These are phyloP conservation scores for Lavandula angustifolia DNA, from an alignment of 257 asterid genomes.

Conservation along the genomic window DNA sequence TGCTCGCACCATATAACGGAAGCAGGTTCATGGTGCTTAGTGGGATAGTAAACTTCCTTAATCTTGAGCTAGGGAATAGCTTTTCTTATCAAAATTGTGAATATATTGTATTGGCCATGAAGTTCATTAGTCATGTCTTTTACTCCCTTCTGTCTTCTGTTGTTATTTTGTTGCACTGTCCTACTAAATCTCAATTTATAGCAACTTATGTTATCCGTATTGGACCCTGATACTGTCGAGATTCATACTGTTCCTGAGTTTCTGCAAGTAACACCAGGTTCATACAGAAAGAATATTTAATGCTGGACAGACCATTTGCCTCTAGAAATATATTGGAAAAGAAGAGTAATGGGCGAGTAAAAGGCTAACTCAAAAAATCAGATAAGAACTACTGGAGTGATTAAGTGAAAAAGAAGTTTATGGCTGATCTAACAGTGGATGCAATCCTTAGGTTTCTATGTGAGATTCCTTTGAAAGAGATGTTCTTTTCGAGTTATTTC, in stretches of 20 bases:
- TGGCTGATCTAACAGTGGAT: background rate
- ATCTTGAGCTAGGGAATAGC: background rate
- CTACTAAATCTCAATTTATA: background rate
- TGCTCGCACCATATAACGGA: background rate
- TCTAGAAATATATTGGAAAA: background rate
- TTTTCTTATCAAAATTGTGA: background rate
- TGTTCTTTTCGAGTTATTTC: background rate
- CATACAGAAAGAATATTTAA: background rate
- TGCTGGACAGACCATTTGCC: background rate
- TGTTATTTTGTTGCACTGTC: constrained; percentile 10
- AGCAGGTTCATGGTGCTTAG: background rate
- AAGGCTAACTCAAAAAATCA: background rate
- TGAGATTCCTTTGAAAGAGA: background rate
- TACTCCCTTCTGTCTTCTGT: background rate
- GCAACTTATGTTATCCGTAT: background rate
- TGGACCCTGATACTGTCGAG: constrained; percentile 3
- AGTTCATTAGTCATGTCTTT: background rate
- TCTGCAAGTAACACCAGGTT: constrained; percentile 7
- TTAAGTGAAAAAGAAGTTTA: background rate
- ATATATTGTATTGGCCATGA: constrained; percentile 3
- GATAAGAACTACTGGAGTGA: constrained; percentile 2
- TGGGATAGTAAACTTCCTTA: constrained; percentile 1
- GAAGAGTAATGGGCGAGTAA: background rate
- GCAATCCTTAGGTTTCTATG: background rate
- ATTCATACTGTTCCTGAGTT: constrained; percentile 6